Percentiles rank a stretch among this genome's conserved stretches.
phyloP scores from a whole-genome alignment of 208 protist genomes.

The Acanthamoeba quina region DNA sequence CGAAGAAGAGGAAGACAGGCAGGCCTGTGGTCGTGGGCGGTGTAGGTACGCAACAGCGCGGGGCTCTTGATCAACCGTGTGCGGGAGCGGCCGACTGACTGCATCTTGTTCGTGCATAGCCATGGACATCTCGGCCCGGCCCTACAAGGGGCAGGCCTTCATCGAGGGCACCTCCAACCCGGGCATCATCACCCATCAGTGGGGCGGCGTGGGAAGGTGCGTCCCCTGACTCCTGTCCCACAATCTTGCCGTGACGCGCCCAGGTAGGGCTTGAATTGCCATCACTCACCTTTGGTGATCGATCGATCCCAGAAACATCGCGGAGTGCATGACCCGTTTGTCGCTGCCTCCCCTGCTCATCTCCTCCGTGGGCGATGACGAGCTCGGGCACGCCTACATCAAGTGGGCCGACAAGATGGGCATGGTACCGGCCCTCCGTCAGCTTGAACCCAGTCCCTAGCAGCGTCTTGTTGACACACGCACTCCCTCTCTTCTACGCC shows the following conservation, averaged over 20 bases:
- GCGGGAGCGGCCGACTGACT: too few relatives aligned
- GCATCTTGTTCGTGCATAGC: too few relatives aligned
- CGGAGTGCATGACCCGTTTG: conserved; percentile 60
- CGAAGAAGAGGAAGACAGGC: neutral
- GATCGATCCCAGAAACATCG: conserved; percentile 23
- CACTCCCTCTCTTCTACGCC: neutral
- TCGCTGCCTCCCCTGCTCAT: conserved; percentile 45
- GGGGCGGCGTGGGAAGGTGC: conserved; percentile 48
- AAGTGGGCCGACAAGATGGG: conserved; percentile 63
- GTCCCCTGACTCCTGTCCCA: too few relatives aligned
- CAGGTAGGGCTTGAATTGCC: too few relatives aligned
- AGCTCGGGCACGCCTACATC: conserved; percentile 50
- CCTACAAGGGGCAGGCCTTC: conserved; percentile 56
- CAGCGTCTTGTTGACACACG: too few relatives aligned
- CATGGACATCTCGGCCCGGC: conserved; percentile 47
- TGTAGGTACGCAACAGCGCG: conserved; percentile 13
- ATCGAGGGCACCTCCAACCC: conserved; percentile 53
- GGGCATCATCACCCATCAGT: conserved; percentile 53
- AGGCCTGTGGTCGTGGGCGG: conserved; percentile 16
- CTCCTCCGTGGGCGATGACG: conserved; percentile 35
- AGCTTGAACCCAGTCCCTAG: too few relatives aligned
- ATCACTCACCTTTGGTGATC: too few relatives aligned
- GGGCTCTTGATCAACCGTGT: too few relatives aligned
- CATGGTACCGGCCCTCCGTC: neutral
- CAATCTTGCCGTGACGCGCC: too few relatives aligned